phyloP scores from a whole-genome alignment of 2,329 filamentous ascomycete species.

The Diaporthe ampelina region DNA sequence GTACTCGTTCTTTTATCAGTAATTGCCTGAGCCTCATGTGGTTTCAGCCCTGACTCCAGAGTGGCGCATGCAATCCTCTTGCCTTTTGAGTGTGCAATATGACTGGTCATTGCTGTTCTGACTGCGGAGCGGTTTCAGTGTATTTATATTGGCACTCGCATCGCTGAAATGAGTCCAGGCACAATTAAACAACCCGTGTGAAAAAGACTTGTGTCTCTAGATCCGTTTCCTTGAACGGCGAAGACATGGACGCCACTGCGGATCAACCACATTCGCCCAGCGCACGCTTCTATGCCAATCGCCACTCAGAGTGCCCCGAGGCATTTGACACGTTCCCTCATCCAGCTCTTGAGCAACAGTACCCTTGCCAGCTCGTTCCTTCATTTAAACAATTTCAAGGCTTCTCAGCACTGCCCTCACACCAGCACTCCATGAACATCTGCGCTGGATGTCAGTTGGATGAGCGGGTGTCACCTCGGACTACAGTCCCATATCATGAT shows the following conservation, averaged over 20 bases:
- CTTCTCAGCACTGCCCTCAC: conserved; percentile 30
- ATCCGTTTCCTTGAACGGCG: neutral
- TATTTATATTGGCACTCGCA: conserved; percentile 38
- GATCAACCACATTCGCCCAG: conserved; percentile 33
- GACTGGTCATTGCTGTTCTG: conserved; percentile 22
- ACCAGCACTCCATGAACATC: neutral
- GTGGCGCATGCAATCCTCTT: conserved; percentile 22
- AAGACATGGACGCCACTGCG: conserved; percentile 1
- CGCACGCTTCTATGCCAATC: conserved; percentile 36
- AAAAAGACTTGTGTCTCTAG: neutral
- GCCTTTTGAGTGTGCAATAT: conserved; percentile 22
- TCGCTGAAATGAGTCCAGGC: neutral
- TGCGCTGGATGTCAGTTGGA: conserved; percentile 15
- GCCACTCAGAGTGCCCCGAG: neutral
- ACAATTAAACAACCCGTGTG: neutral
- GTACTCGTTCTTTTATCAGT: conserved; percentile 35
- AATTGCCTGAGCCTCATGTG: conserved; percentile 34
- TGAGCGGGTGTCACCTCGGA: conserved; percentile 34
- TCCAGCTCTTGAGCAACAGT: neutral
- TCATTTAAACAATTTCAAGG: conserved; percentile 34
- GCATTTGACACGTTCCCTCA: neutral
- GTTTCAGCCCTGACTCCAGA: conserved; percentile 39
- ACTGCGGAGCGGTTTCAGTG: conserved; percentile 1
- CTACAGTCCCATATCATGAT: neutral
- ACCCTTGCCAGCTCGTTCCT: neutral